Evolutionary conservation across 768 basidiomycete genomes (phyloP).

Genomic region (Tricholoma flavovirens): DNA sequence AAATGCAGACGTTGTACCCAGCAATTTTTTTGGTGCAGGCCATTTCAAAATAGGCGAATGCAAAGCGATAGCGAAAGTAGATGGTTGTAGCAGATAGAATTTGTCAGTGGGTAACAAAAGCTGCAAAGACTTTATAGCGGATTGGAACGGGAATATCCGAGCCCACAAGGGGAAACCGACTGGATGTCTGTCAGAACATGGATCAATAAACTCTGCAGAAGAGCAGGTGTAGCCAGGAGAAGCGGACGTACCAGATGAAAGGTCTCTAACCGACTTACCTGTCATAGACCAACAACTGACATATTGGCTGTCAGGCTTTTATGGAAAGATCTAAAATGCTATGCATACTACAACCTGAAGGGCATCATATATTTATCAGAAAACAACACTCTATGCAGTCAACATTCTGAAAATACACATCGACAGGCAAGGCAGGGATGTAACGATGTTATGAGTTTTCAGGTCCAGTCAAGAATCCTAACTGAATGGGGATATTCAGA

Average conservation of each 20-base stretch:
- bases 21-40: neutral
- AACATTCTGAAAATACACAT: neutral
- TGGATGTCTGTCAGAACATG: neutral
- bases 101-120: neutral
- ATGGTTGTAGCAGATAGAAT: neutral
- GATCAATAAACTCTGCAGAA: neutral
- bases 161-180: neutral
- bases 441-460: neutral
- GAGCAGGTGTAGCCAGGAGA: neutral
- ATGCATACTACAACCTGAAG: too few species aligned
- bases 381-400: neutral
- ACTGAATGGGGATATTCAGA: neutral
- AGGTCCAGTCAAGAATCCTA: neutral
- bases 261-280: neutral
- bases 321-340: neutral
- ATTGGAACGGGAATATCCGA: neutral
- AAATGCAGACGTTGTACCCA: neutral
- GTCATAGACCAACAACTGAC: neutral
- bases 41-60: neutral
- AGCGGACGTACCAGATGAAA: neutral
- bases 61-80: neutral
- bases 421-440: neutral
- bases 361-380: neutral
- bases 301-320: neutral
- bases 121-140: neutral